Conservation (phyloP, 352 stramenopile genomes). For the Globisporangium radiosum region DNA sequence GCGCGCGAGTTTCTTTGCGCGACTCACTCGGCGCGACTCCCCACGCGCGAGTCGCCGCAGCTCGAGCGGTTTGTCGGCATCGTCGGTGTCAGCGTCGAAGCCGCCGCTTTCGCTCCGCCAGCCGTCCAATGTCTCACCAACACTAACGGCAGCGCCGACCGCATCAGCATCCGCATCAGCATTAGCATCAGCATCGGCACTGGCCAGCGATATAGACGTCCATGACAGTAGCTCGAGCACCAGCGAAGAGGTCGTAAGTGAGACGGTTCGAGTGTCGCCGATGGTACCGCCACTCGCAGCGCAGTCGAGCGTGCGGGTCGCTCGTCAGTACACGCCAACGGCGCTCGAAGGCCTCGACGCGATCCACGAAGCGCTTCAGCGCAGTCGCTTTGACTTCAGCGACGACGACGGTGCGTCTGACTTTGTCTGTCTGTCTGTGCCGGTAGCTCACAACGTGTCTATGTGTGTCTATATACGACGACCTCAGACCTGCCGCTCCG, state of each 20-base stretch:
- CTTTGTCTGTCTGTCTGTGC: neutral
- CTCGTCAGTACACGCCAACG: conserved; percentile 7
- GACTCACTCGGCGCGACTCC: neutral
- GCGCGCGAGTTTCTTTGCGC: neutral
- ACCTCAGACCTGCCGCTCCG: too few relatives aligned
- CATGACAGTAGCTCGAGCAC: neutral
- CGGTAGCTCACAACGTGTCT: neutral
- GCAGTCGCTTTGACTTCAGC: conserved; percentile 25
- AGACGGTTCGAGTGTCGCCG: neutral
- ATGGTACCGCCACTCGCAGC: neutral
- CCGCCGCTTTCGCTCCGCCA: conserved; percentile 3
- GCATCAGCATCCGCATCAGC: neutral
- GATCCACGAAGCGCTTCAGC: conserved; percentile 21
- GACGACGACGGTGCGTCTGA: conserved; percentile 13
- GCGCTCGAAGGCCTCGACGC: conserved; percentile 21
- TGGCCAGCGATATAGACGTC: too few relatives aligned
- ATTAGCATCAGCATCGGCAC: neutral
- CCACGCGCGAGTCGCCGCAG: neutral
- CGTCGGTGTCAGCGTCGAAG: conserved; percentile 3
- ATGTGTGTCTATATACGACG: neutral
- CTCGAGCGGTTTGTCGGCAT: conserved; percentile 4
- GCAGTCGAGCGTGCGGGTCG: neutral
- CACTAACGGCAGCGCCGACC: neutral
- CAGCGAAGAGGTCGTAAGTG: neutral
- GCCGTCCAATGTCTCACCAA: conserved; percentile 3